phyloP scores from a whole-genome alignment of 208 protist species.

The Leptomonas seymouri region DNA sequence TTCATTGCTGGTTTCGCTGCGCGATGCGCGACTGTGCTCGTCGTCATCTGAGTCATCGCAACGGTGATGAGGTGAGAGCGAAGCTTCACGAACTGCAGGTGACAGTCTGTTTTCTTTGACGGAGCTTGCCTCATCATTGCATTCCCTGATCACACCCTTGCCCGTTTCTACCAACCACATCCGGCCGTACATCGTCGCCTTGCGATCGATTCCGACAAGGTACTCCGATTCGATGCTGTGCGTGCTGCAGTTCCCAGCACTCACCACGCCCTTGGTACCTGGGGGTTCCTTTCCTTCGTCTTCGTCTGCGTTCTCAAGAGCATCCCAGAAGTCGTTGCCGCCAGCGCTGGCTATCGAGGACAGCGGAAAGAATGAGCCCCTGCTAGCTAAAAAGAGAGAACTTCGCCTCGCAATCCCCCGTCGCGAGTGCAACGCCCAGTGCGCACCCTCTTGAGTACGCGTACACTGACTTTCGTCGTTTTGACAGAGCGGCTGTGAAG shows the following conservation, averaged over 20 bases:
- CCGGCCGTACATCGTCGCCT: conserved; percentile 7
- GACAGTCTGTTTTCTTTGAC: background rate
- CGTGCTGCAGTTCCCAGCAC: background rate
- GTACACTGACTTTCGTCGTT: background rate
- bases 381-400: background rate
- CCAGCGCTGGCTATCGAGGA: background rate
- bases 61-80: background rate
- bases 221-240: background rate
- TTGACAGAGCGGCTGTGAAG: background rate
- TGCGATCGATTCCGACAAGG: background rate
- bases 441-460: no score
- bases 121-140: background rate
- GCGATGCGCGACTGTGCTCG: background rate
- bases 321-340: background rate
- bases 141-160: background rate
- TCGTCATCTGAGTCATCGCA: background rate
- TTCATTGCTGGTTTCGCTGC: background rate
- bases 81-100: background rate
- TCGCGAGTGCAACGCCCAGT: no score
- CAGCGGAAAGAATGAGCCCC: background rate
- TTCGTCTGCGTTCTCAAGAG: background rate
- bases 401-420: background rate
- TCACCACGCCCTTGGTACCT: no score
- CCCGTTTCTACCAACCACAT: conserved; percentile 3
- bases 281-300: background rate